Percentiles rank a stretch among this genome's conserved stretches.
phyloP scores from a whole-genome alignment of 2,329 filamentous ascomycete species.

The Neonectria punicea region DNA sequence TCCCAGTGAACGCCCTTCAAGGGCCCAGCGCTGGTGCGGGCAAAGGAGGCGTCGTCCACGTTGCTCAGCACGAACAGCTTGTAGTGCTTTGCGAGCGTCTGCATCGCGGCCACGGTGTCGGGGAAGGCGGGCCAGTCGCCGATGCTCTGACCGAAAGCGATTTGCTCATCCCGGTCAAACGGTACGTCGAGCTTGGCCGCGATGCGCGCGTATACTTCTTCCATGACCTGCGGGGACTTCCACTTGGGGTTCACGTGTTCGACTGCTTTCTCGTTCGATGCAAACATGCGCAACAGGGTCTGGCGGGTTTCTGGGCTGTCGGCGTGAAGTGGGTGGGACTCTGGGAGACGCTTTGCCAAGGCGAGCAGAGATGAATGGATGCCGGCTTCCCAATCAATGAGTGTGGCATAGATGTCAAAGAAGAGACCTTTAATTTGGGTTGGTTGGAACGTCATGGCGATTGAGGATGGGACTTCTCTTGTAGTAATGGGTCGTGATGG shows the following conservation, averaged over 20 bases:
- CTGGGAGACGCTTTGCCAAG: constrained; percentile 53
- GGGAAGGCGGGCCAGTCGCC: constrained; percentile 65
- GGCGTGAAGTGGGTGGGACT: constrained; percentile 51
- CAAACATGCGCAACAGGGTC: too few relatives aligned
- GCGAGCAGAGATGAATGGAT: constrained; percentile 64
- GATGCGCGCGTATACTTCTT: constrained; percentile 48
- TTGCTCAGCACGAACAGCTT: constrained; percentile 70
- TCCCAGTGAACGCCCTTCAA: constrained; percentile 66
- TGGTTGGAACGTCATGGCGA: too few relatives aligned
- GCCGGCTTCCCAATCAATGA: constrained; percentile 79
- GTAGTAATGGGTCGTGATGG: too few relatives aligned
- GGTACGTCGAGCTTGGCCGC: constrained; percentile 53
- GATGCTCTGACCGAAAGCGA: constrained; percentile 59
- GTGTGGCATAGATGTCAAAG: constrained; percentile 83
- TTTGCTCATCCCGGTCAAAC: constrained; percentile 51
- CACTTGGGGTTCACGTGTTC: too few relatives aligned
- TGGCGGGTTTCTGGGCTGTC: constrained; percentile 54
- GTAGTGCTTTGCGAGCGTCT: constrained; percentile 58
- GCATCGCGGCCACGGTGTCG: constrained; percentile 65
- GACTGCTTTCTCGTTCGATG: too few relatives aligned
- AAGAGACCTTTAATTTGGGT: constrained; percentile 54
- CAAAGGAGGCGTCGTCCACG: constrained; percentile 56
- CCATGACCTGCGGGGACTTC: too few relatives aligned
- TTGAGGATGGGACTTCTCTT: too few relatives aligned
- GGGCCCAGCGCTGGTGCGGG: constrained; percentile 37